Conservation (phyloP, 108 stramenopile species). For the Skeletonema tropicum region DNA sequence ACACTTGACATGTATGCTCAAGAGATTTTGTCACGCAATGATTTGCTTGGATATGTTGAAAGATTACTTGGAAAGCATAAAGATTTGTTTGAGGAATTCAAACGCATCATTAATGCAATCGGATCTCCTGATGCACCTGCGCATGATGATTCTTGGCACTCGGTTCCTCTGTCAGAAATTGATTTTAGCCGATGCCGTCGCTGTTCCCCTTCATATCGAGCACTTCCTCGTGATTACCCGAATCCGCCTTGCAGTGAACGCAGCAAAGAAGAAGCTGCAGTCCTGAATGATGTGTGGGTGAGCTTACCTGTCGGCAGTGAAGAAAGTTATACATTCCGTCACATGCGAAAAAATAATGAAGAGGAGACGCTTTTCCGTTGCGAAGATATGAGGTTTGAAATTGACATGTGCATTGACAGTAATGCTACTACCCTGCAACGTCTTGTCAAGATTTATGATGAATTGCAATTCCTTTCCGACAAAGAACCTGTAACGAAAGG, state of each 20-base stretch:
- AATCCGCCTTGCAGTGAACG: constrained; percentile 91
- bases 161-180: constrained; percentile 89
- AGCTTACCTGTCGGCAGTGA: constrained; percentile 96
- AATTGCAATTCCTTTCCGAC: constrained; percentile 78
- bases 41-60: constrained; percentile 92
- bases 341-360: constrained; percentile 95
- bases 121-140: constrained; percentile 63
- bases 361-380: constrained; percentile 96
- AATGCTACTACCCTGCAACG: constrained; percentile 86
- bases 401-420: constrained; percentile 98
- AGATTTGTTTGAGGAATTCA: constrained; percentile 95
- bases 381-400: constrained; percentile 99
- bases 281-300: constrained; percentile 97
- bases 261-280: constrained; percentile 73
- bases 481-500: constrained; percentile 50
- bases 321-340: constrained; percentile 95
- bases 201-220: constrained; percentile 94
- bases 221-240: constrained; percentile 94
- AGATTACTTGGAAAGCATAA: constrained; percentile 91
- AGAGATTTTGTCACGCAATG: constrained; percentile 88
- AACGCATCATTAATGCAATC: constrained; percentile 82
- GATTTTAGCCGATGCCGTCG: constrained; percentile 89
- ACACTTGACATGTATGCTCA: constrained; percentile 94
- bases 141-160: constrained; percentile 90
- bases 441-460: constrained; percentile 94